Evolutionary conservation across 495 filamentous ascomycete species (phyloP), one percentile per base, ranked within the genome.

Genomic region (Podospora bellae-mahoneyi): DNA sequence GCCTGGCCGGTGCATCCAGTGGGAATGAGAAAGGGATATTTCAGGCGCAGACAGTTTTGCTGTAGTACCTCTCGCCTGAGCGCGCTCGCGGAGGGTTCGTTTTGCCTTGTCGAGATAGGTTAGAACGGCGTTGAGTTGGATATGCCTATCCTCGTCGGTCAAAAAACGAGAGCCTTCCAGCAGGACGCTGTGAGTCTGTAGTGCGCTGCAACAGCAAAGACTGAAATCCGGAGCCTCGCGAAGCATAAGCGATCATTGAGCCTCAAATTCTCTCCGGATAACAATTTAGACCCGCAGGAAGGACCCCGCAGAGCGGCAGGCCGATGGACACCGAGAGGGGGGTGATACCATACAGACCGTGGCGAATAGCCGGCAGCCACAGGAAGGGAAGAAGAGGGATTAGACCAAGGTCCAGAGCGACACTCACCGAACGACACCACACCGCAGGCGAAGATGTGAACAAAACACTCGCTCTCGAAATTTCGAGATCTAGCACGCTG

Each of bases 231-330:
- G 39, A 48, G 39, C 39, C 15, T 48, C 13, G 39, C 18, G 15
- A 16, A 48, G 39, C 39, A 5, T 48, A 5, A 48, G 9, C 1
- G 9, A 48, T 13, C 9, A 0, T 48, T 16, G 15, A 48, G 39
- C 39, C 58, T 27, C 16, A 10, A 20, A 60, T 26, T 60, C 34
- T 10, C 34, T 6, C 34, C 34, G 5, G 34, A 39, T 39, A 16
- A 10, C 9, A 48, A 13, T 48, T 6, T 16, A 48, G 55, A 32
- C 61, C 26, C 0, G 27, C 61, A 0, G 32, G 61, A 63, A 48
- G 32, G 20, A 63, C 61, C 61, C 61, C 61, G 61, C 61, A 63
- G 61, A 32, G 0, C 48, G 32, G 34, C 61, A 63, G 61, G 18
- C 61, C 61, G 0, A 63, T 63, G 61, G 61, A 58, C 18, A 0